Conservation (phyloP, 2,329 filamentous ascomycete species). For the Alternaria sp. region DNA sequence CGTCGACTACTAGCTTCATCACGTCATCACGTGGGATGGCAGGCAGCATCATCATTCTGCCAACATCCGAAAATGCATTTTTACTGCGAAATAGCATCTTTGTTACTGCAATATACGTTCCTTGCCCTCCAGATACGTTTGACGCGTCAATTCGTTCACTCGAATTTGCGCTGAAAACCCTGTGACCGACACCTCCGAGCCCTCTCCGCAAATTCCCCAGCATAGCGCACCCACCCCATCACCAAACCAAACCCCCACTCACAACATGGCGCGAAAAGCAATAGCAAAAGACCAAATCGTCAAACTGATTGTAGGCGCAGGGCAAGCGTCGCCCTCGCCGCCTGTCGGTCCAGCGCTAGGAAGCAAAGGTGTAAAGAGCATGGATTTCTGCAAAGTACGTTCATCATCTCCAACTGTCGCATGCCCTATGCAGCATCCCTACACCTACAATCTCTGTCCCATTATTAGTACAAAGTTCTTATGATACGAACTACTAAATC, state of each 20-base stretch:
- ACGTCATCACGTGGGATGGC: conserved; percentile 22
- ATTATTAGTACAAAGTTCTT: too few relatives aligned
- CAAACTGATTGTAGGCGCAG: conserved; percentile 96
- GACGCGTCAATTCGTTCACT: neutral
- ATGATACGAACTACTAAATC: too few relatives aligned
- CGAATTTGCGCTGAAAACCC: conserved; percentile 17
- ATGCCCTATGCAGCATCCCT: neutral
- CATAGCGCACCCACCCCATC: conserved; percentile 4
- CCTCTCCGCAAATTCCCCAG: conserved; percentile 30
- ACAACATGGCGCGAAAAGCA: conserved; percentile 49
- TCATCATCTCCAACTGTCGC: neutral
- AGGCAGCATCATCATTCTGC: conserved; percentile 3
- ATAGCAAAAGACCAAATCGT: conserved; percentile 67
- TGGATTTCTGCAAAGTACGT: conserved; percentile 86
- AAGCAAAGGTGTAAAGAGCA: conserved; percentile 97
- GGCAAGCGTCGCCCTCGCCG: conserved; percentile 92
- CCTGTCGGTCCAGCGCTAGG: conserved; percentile 96
- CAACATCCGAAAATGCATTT: neutral
- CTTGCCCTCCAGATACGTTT: neutral
- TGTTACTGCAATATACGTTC: too few relatives aligned
- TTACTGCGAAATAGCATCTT: neutral
- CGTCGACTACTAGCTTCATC: conserved; percentile 19
- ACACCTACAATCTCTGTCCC: neutral
- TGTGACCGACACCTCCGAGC: conserved; percentile 30
- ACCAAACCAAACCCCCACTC: conserved; percentile 6